These are phyloP conservation scores for Polygonum maritimum DNA, from an alignment of 148 eudicot genomes.

Conservation along the genomic window DNA sequence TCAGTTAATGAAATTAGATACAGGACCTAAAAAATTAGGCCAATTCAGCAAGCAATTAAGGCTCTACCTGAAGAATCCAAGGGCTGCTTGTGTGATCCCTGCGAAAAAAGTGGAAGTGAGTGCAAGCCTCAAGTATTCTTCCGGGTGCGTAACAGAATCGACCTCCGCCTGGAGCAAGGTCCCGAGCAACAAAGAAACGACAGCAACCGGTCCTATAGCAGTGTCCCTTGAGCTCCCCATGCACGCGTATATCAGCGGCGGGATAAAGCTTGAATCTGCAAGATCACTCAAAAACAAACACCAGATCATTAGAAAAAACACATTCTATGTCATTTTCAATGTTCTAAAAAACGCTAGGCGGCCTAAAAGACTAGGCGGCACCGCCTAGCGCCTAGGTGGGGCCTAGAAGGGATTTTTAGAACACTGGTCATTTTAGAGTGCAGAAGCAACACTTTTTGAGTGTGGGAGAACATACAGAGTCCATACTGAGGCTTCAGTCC, in stretches of 20 bases:
- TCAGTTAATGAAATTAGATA: background rate
- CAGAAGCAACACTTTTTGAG: background rate
- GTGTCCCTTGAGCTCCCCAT: constrained; percentile 96
- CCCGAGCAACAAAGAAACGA: constrained; percentile 75
- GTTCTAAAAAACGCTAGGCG: too few relatives aligned
- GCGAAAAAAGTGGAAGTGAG: constrained; percentile 92
- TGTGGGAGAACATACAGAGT: constrained; percentile 25
- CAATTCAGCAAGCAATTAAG: too few relatives aligned
- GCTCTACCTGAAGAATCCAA: constrained; percentile 62
- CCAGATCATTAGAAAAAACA: too few relatives aligned
- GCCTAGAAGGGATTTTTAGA: too few relatives aligned
- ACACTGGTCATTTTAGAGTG: background rate
- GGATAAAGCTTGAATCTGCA: constrained; percentile 77
- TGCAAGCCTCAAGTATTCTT: constrained; percentile 52
- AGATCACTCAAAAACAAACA: background rate
- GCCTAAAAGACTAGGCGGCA: too few relatives aligned
- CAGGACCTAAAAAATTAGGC: too few relatives aligned
- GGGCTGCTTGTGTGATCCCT: constrained; percentile 58
- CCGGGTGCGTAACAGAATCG: constrained; percentile 29
- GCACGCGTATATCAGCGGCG: constrained; percentile 77
- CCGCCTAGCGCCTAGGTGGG: too few relatives aligned
- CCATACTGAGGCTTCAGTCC: constrained; percentile 62
- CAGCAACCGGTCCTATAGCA: constrained; percentile 96
- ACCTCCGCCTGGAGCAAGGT: constrained; percentile 41
- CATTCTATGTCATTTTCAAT: too few relatives aligned